Evolutionary conservation across 1,284 basidiomycete genomes (phyloP).

Genomic region (Rhizopogon parksii): DNA sequence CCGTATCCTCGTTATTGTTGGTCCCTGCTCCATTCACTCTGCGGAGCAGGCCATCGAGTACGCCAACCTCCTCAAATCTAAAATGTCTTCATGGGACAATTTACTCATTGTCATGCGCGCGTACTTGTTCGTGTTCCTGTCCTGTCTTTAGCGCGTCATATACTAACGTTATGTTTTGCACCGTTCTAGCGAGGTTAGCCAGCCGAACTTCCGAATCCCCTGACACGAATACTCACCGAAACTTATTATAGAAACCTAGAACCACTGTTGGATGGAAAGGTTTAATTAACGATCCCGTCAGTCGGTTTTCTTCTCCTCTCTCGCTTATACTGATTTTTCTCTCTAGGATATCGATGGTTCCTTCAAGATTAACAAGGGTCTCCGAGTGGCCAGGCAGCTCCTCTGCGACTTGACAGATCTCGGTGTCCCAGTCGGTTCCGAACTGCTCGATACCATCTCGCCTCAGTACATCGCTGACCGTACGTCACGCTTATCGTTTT

Average conservation of each 20-base stretch:
- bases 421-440: slow-evolving; percentile 90
- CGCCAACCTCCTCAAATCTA: slow-evolving; percentile 67
- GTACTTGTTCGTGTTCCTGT: slow-evolving; percentile 71
- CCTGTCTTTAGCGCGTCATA: slow-evolving; percentile 3
- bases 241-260: slow-evolving; percentile 60
- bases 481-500: slow-evolving; percentile 24
- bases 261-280: slow-evolving; percentile 91
- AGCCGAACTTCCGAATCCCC: not conserved
- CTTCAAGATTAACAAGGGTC: slow-evolving; percentile 96
- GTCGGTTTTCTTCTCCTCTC: not conserved
- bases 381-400: slow-evolving; percentile 80
- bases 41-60: slow-evolving; percentile 88
- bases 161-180: slow-evolving; percentile 6
- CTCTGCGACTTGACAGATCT: slow-evolving; percentile 85
- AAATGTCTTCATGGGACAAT: slow-evolving; percentile 66
- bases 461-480: slow-evolving; percentile 76
- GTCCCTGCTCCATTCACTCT: slow-evolving; percentile 95
- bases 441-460: slow-evolving; percentile 91
- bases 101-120: slow-evolving; percentile 92
- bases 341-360: slow-evolving; percentile 75
- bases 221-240: slow-evolving; percentile 7
- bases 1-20: slow-evolving; percentile 84
- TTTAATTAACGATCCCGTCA: slow-evolving; percentile 74
- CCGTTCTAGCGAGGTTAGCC: slow-evolving; percentile 41
- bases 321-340: not conserved